phyloP scores from a whole-genome alignment of 2,329 filamentous ascomycete genomes.

The Cucurbitaria berberidis region DNA sequence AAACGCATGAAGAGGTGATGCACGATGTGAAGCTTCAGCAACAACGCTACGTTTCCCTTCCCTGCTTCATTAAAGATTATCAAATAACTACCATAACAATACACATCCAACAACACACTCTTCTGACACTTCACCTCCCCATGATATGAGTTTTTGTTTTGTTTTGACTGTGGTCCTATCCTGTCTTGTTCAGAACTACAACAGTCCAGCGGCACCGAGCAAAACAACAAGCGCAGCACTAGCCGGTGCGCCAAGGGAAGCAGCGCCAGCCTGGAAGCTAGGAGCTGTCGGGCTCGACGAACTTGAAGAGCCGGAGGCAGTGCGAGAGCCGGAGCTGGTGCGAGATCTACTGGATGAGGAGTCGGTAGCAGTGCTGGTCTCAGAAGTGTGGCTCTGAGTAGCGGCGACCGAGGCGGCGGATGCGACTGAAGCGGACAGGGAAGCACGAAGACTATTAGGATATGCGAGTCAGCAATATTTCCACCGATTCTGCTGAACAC shows the following conservation, averaged over 20 bases:
- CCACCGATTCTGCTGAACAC: too few species aligned
- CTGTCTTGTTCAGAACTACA: constrained; percentile 10
- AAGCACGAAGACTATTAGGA: constrained; percentile 20
- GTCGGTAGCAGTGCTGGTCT: constrained; percentile 7
- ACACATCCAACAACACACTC: neutral
- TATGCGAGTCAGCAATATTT: neutral
- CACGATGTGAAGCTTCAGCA: neutral
- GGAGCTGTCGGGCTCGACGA: constrained; percentile 16
- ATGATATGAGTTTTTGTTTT: too few species aligned
- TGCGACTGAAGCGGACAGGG: constrained; percentile 24
- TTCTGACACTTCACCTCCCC: too few species aligned
- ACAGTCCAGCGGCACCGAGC: constrained; percentile 22
- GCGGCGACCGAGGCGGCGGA: constrained; percentile 27
- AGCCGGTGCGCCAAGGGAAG: constrained; percentile 10
- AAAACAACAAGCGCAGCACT: constrained; percentile 37
- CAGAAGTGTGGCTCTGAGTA: constrained; percentile 17
- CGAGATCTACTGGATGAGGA: too few species aligned
- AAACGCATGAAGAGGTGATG: too few species aligned
- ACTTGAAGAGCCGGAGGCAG: neutral
- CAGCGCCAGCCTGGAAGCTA: constrained; percentile 24
- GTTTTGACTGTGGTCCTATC: too few species aligned
- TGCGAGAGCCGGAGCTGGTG: constrained; percentile 8
- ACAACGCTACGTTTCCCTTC: neutral
- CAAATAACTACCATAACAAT: neutral
- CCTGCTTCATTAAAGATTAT: neutral